Evolutionary conservation across 2,329 filamentous ascomycete species (phyloP).

Genomic region (Alternaria sp.): DNA sequence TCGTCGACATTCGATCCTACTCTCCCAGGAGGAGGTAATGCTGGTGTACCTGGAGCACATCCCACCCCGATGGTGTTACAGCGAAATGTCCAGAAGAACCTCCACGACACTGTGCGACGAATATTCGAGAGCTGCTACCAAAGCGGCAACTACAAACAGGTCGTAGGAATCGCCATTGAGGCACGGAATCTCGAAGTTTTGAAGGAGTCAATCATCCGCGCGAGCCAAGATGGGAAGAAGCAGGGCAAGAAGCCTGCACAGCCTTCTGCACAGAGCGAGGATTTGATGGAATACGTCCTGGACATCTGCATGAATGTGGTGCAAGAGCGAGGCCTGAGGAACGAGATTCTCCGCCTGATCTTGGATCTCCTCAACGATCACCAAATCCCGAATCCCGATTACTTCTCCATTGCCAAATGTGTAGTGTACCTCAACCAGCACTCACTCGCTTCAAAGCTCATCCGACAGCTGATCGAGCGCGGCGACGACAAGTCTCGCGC

Average conservation of each 20-base stretch:
- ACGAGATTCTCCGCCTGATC: conserved; percentile 86
- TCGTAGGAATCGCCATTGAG: conserved; percentile 96
- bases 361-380: conserved; percentile 95
- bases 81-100: conserved; percentile 76
- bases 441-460: conserved; percentile 86
- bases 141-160: conserved; percentile 89
- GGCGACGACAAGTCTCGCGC: conserved; percentile 81
- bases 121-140: conserved; percentile 91
- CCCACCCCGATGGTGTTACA: conserved; percentile 73
- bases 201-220: conserved; percentile 84
- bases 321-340: conserved; percentile 87
- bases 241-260: conserved; percentile 67
- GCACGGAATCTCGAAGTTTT: conserved; percentile 91
- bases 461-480: conserved; percentile 81
- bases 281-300: conserved; percentile 95
- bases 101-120: conserved; percentile 85
- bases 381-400: conserved; percentile 91
- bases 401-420: conserved; percentile 97
- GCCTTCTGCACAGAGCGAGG: conserved; percentile 74
- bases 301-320: conserved; percentile 98
- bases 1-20: conserved; percentile 69
- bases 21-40: conserved; percentile 65
- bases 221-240: conserved; percentile 83
- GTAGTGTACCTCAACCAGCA: conserved; percentile 96
- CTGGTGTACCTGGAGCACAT: conserved; percentile 62